phyloP scores from a whole-genome alignment of 2,329 filamentous ascomycete species.

The Penicillium olsonii region DNA sequence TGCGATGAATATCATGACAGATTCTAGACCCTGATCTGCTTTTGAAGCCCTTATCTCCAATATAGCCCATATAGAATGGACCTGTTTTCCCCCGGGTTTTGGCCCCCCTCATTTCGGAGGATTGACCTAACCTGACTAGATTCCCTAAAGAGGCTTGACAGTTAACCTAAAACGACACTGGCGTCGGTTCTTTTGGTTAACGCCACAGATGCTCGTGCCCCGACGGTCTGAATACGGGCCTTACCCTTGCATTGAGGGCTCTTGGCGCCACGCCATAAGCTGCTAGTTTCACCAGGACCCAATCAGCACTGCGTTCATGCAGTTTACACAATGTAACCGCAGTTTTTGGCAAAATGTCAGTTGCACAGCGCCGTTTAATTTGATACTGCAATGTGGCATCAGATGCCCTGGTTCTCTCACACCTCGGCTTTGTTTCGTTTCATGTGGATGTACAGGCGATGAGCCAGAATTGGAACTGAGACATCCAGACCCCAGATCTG shows the following conservation, averaged over 20 bases:
- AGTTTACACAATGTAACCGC: background rate
- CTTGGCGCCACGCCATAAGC: conserved; percentile 2
- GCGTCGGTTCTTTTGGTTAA: background rate
- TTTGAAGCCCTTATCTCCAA: background rate
- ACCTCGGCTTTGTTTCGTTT: conserved; percentile 5
- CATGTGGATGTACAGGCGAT: background rate
- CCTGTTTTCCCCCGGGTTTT: conserved; percentile 1
- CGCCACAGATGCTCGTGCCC: background rate
- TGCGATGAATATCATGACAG: conserved; percentile 16
- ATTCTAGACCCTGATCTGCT: conserved; percentile 14
- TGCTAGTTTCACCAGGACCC: conserved; percentile 1
- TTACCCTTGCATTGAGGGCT: background rate
- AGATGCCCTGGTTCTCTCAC: background rate
- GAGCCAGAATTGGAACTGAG: conserved; percentile 6
- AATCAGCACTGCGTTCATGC: background rate
- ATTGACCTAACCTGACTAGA: conserved; percentile 2
- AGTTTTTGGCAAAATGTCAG: background rate
- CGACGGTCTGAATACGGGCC: background rate
- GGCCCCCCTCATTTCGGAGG: conserved; percentile 3
- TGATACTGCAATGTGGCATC: background rate
- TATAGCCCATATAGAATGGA: background rate
- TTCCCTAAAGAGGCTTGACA: background rate
- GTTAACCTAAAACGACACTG: background rate
- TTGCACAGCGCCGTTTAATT: background rate
- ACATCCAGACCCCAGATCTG: background rate